These are phyloP conservation scores for Geosmithia flava DNA, from an alignment of 2,329 filamentous ascomycete species.

Conservation along the genomic window DNA sequence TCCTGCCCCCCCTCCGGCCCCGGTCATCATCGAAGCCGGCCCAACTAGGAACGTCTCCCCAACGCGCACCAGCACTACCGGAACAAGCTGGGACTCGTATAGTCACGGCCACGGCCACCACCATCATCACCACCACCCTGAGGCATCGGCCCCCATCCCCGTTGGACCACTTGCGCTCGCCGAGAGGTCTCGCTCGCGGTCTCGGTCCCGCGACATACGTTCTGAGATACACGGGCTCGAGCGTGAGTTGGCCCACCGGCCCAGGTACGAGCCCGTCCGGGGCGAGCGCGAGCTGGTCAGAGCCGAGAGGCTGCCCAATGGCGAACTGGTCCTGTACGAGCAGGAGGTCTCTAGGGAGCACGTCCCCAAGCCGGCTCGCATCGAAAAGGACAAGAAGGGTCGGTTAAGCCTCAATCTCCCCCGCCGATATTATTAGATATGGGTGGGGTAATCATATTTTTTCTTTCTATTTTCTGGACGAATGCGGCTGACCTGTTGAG, in stretches of 20 bases:
- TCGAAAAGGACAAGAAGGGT: constrained; percentile 92
- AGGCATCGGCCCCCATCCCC: constrained; percentile 6
- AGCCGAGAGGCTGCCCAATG: constrained; percentile 45
- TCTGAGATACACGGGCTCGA: constrained; percentile 63
- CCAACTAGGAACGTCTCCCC: constrained; percentile 34
- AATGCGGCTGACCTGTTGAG: constrained; percentile 17
- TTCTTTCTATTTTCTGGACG: constrained; percentile 5
- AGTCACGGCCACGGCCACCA: constrained; percentile 12
- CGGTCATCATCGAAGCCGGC: constrained; percentile 19
- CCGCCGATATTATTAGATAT: constrained; percentile 36
- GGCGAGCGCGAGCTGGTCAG: constrained; percentile 40
- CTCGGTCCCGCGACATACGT: constrained; percentile 46
- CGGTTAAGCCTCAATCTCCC: constrained; percentile 80
- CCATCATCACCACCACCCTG: constrained; percentile 15
- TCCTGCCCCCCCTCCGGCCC: constrained; percentile 15
- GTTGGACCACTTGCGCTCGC: constrained; percentile 22
- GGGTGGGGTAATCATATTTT: neutral
- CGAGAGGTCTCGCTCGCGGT: constrained; percentile 27
- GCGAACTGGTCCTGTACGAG: constrained; percentile 13
- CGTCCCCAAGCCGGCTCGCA: constrained; percentile 45
- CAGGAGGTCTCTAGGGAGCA: constrained; percentile 38
- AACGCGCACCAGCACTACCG: constrained; percentile 22
- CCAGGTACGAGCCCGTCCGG: constrained; percentile 14
- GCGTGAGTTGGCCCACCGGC: constrained; percentile 25
- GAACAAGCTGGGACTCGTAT: constrained; percentile 18